Evolutionary conservation across 2,329 filamentous ascomycete species (phyloP), one percentile per base, ranked within the genome.

Genomic region (Trichophyton equinum): DNA sequence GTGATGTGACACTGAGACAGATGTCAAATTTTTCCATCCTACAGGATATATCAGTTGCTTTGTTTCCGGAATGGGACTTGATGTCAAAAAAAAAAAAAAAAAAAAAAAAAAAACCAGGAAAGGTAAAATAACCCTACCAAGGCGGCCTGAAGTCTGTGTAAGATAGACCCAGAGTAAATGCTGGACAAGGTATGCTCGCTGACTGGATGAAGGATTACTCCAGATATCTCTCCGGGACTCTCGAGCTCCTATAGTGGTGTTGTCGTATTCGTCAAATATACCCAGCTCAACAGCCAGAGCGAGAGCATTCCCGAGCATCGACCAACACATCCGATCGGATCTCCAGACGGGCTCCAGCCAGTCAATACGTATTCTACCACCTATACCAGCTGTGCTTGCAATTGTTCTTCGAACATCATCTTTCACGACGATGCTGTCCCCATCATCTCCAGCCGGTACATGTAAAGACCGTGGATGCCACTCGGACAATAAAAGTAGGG

Each of bases 261-360:
- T 79, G 60, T 82, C 81, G 42, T 73, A 70, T 36, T 76, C 72
- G 57, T 79, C 74, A 62, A 80, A 77, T n/a, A 82, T 71, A 1
- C 79, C 76, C 25, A 81, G 69, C 63, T 82, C 79, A 59, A 81
- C 79, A 1, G 79, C 77, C 11, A 83, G 71, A 2, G 79, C 79
- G 25, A 80, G 66, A 0, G 78, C 81, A 64, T 77, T 79, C 1
- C 81, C 81, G 46, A 83, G 75, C 20, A 82, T 66, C 77, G 82
- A 83, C 81, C 81, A 83, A 0, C 81, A 82, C 80, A 83, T 83
- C 2, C 80, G 76, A 65, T 82, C 81, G 0, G 79, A 82, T 60
- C 78, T 72, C 62, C 77, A 77, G 1, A 80, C 78, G 1, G 80
- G 79, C 46, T 81, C 76, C 46, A 82, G 78, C 40, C 82, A 80